Percentiles rank a stretch among this genome's conserved stretches.
Evolutionary conservation across 345 rosid species (phyloP).

Genomic region (Salix brachista): DNA sequence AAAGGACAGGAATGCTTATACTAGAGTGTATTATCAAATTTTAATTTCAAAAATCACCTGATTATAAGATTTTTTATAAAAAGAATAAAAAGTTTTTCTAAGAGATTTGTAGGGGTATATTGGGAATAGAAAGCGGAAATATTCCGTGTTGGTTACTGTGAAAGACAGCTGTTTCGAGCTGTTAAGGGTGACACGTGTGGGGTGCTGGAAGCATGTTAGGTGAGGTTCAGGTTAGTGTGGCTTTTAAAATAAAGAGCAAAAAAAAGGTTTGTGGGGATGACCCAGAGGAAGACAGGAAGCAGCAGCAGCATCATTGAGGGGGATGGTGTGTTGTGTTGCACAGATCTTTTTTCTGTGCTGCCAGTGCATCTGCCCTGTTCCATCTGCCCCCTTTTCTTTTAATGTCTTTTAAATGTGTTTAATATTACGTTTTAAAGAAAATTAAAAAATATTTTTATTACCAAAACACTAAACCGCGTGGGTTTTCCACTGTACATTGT

Average conservation of each 20-base stretch:
- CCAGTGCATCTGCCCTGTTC: slow-evolving; percentile 34
- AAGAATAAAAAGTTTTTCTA: no score
- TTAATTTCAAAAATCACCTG: no score
- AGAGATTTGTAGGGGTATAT: background rate
- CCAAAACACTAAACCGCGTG: no score
- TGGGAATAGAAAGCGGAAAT: background rate
- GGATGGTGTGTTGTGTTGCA: background rate
- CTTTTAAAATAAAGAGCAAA: background rate
- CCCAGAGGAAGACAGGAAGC: background rate
- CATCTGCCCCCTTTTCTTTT: background rate
- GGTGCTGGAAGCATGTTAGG: background rate
- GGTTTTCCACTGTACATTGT: no score
- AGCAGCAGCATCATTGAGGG: background rate
- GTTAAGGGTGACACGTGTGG: slow-evolving; percentile 13
- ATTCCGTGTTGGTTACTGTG: background rate
- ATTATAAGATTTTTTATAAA: no score
- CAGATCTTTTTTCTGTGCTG: slow-evolving; percentile 1
- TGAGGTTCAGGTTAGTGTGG: slow-evolving; percentile 18
- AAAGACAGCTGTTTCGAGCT: background rate
- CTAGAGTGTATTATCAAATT: no score
- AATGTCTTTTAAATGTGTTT: no score
- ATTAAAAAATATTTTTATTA: no score
- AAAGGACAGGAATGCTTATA: no score
- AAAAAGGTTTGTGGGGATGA: background rate
- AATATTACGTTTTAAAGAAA: no score